A percentile compares a stretch with the other conserved stretches of the same genome.
These are phyloP conservation scores for Solanum aculeatissimum DNA, from an alignment of 305 asterid genomes.

Conservation along the genomic window DNA sequence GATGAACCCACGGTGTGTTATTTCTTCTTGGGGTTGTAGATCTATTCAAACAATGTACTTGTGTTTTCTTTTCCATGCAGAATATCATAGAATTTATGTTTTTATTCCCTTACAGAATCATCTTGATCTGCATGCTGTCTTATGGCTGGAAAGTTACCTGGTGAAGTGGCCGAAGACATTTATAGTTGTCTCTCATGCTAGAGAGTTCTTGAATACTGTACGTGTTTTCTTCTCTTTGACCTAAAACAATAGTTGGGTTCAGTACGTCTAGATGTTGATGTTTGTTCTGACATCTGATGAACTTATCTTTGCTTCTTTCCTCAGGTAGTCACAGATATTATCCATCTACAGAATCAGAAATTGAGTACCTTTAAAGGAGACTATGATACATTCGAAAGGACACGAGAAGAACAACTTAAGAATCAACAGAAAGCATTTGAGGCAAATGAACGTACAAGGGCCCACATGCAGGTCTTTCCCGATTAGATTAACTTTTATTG, in stretches of 20 bases:
- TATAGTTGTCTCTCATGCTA: slow-evolving; percentile 97
- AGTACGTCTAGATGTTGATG: background rate
- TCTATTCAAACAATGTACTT: slow-evolving; percentile 1
- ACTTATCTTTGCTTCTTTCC: background rate
- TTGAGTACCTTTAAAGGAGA: slow-evolving; percentile 64
- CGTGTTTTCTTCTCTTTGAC: slow-evolving; percentile 15
- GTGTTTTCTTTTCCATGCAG: slow-evolving; percentile 5
- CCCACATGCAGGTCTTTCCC: slow-evolving; percentile 81
- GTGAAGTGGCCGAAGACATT: slow-evolving; percentile 98
- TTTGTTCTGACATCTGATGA: background rate
- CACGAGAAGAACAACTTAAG: slow-evolving; percentile 84
- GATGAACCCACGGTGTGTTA: slow-evolving; percentile 91
- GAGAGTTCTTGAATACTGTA: slow-evolving; percentile 96
- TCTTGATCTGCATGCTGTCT: slow-evolving; percentile 99
- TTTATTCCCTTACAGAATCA: slow-evolving; percentile 64
- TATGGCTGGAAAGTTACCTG: slow-evolving; percentile 91
- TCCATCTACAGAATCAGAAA: slow-evolving; percentile 81
- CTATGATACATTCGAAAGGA: slow-evolving; percentile 90
- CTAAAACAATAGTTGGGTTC: background rate
- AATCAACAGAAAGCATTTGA: slow-evolving; percentile 92
- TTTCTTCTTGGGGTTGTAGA: slow-evolving; percentile 2
- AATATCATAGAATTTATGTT: slow-evolving; percentile 1
- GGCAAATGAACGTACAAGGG: slow-evolving; percentile 78
- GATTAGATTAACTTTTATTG: background rate
- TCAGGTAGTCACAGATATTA: slow-evolving; percentile 95